These are phyloP conservation scores for Paxillus involutus DNA, from an alignment of 768 basidiomycete genomes.

Conservation along the genomic window DNA sequence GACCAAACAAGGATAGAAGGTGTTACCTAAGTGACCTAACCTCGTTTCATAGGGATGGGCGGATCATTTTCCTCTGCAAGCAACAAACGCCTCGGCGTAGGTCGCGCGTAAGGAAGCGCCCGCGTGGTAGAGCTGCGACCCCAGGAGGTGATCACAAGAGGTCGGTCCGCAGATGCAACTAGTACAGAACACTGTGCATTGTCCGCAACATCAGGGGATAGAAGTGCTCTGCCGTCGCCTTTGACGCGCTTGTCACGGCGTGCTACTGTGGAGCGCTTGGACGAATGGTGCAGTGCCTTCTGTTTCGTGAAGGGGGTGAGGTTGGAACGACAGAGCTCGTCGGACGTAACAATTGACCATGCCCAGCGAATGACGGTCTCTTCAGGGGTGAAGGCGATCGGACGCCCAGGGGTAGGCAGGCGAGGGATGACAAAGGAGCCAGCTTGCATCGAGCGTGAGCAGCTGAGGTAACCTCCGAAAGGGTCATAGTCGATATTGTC, in stretches of 20 bases:
- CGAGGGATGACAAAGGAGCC: constrained; percentile 24
- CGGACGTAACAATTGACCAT: constrained; percentile 20
- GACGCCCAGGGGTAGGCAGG: constrained; percentile 22
- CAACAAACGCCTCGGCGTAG: constrained; percentile 11
- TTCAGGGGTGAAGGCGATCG: constrained; percentile 15
- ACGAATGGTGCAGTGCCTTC: not conserved
- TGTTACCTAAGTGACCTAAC: not conserved
- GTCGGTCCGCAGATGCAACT: constrained; percentile 11
- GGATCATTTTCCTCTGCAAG: constrained; percentile 15
- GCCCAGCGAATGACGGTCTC: constrained; percentile 18
- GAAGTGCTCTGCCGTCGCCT: constrained; percentile 3
- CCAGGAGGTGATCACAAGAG: constrained; percentile 7
- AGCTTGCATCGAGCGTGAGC: constrained; percentile 8
- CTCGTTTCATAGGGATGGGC: not conserved
- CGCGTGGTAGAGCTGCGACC: not conserved
- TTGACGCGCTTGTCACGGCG: constrained; percentile 10
- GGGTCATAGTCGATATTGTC: constrained; percentile 6
- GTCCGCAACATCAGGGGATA: constrained; percentile 15
- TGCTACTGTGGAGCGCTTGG: not conserved
- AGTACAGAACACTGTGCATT: not conserved
- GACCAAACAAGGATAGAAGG: not conserved
- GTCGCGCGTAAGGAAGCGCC: constrained; percentile 20
- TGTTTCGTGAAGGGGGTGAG: not conserved
- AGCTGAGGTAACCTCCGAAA: not conserved
- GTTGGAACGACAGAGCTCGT: not conserved